Evolutionary conservation across 768 basidiomycete species (phyloP).

Genomic region (Podaxis carcinomalis): DNA sequence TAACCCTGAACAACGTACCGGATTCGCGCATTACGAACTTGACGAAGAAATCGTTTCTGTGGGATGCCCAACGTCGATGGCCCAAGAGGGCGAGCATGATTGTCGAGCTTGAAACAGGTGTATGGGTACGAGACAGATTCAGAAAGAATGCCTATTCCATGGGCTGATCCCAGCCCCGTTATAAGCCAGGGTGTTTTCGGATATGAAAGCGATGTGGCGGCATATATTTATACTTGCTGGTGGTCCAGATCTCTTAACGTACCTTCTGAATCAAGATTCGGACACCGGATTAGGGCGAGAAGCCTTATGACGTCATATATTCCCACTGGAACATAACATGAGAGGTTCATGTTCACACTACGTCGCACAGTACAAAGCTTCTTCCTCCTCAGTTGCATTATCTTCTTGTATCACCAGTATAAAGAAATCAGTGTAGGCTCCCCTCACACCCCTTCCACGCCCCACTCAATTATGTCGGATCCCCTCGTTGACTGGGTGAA

Average conservation of each 20-base stretch:
- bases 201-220: not conserved
- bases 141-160: not conserved
- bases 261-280: not conserved
- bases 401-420: not conserved
- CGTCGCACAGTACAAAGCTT: not conserved
- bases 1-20: not conserved
- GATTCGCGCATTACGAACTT: not conserved
- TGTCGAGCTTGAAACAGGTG: not conserved
- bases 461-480: not conserved
- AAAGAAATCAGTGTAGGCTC: not conserved
- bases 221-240: not conserved
- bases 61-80: not conserved
- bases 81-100: not conserved
- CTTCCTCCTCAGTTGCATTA: not conserved
- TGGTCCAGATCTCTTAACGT: not conserved
- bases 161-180: not conserved
- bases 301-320: not conserved
- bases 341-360: not conserved
- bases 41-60: not conserved
- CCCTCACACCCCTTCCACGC: not conserved
- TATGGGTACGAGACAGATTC: not conserved
- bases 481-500: conserved; percentile 1
- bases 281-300: too few species aligned
- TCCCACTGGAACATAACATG: not conserved
- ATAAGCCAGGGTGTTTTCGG: not conserved